Evolutionary conservation across 148 eudicot species (phyloP).

Genomic region (Rheum nobile): DNA sequence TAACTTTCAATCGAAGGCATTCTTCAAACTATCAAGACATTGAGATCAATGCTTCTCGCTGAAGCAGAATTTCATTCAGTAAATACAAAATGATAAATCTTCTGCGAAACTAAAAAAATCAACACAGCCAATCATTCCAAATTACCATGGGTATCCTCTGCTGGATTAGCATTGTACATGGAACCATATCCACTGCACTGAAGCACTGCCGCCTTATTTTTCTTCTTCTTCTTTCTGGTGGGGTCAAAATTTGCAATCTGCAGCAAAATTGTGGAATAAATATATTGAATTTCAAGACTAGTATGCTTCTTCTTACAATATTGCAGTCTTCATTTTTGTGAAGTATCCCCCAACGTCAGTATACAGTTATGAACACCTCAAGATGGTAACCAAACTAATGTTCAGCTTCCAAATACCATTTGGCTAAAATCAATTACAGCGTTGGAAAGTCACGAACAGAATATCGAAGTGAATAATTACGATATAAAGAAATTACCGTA

Average conservation of each 20-base stretch:
- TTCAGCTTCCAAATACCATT: neutral
- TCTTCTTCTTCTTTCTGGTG: conserved; percentile 44
- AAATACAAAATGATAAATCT: neutral
- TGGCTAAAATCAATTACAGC: neutral
- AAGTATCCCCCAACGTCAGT: neutral
- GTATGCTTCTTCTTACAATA: neutral
- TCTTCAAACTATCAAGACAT: neutral
- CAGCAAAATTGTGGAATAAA: conserved; percentile 8
- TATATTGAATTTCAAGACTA: neutral
- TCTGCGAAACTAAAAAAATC: neutral
- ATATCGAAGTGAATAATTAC: neutral
- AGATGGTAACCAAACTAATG: neutral
- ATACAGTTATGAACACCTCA: neutral
- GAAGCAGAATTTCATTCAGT: neutral
- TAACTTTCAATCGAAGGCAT: neutral
- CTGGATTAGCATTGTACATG: conserved; percentile 8
- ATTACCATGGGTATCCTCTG: neutral
- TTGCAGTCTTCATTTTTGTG: neutral
- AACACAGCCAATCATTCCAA: conserved; percentile 3
- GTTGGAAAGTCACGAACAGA: neutral
- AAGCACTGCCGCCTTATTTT: conserved; percentile 20
- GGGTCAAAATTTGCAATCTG: conserved; percentile 37
- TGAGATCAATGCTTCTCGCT: neutral
- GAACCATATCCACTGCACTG: conserved; percentile 12
- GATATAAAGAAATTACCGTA: neutral